Percentiles rank a stretch among this genome's conserved stretches.
These are phyloP conservation scores for Canna indica DNA, from an alignment of 176 grass and related monocot species.

Conservation along the genomic window DNA sequence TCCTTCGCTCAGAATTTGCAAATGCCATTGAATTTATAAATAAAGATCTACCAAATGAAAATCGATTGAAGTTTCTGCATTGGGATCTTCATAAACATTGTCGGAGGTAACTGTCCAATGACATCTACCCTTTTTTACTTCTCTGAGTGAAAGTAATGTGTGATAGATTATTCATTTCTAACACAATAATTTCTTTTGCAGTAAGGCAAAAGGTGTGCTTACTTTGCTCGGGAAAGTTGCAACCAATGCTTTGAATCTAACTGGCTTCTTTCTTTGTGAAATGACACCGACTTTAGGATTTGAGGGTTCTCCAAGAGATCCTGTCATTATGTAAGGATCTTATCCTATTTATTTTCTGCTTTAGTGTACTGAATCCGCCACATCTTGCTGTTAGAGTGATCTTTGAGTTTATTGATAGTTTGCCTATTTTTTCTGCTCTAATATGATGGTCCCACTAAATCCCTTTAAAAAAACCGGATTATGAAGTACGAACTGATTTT, in stretches of 20 bases:
- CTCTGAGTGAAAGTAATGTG: background rate
- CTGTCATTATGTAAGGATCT: constrained; percentile 39
- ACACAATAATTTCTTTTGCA: constrained; percentile 17
- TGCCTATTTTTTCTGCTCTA: background rate
- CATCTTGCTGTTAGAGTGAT: background rate
- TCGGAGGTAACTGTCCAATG: constrained; percentile 37
- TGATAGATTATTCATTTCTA: background rate
- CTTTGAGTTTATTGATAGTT: background rate
- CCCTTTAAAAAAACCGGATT: background rate
- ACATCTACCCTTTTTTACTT: background rate
- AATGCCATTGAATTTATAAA: constrained; percentile 66
- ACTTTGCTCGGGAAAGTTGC: constrained; percentile 65
- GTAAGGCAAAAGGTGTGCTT: constrained; percentile 71
- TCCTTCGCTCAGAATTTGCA: constrained; percentile 72
- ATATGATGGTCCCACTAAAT: background rate
- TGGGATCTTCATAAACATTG: constrained; percentile 92
- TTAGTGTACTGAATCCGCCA: background rate
- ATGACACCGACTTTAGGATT: constrained; percentile 27
- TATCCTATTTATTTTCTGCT: background rate
- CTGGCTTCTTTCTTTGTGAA: constrained; percentile 71
- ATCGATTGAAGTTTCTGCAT: constrained; percentile 73
- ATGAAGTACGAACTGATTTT: background rate
- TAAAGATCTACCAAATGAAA: constrained; percentile 36
- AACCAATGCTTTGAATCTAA: constrained; percentile 51
- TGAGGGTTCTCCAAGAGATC: constrained; percentile 40